Evolutionary conservation across 2,329 filamentous ascomycete species (phyloP), one percentile per base, ranked within the genome.

Genomic region (Penicillium sp.): DNA sequence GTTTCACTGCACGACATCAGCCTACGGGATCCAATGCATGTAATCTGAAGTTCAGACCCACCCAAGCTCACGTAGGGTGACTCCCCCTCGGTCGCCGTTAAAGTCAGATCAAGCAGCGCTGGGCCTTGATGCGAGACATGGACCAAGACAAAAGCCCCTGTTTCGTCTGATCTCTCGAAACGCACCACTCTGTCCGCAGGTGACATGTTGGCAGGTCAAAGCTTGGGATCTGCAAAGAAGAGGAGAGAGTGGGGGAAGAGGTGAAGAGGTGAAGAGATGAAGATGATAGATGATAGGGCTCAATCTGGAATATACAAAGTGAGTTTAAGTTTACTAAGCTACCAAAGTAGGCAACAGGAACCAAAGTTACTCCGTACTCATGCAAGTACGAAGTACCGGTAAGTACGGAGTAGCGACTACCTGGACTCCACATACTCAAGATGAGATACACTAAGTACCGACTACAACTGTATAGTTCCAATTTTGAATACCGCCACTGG

Each of bases 51-150:
- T 10, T 22, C 38, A 18, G 16, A 56, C 67, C 47, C 67, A 83
- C 81, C 69, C 53, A 74, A 74, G 7, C 73, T 71, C 21, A 76
- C 72, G 67, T 82, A 87, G 11, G 83, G 78, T 51, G 71, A 73
- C 57, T 84, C 79, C 44, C 81, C 81, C 66, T 87, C 84, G 24
- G 83, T 86, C 22, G 80, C 84, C 10, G 81, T 72, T 27, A 87
- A 73, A 50, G 78, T 77, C 36, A 86, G 66, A 62, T 86, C 82
- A 9, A 86, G 71, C 3, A 71, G 59, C 56, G 70, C 55, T 50
- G 67, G 59, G n/a, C 70, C 67, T 11, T 65, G 57, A 18, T 57
- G 71, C 45, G 71, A 68, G 53, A 84, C 76, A 60, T 83, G 76
- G 31, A 86, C 65, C 14, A 87, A 73, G 21, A 86, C 73, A 61